Evolutionary conservation across 1,284 basidiomycete species (phyloP).

Genomic region (Leucoagaricus sp.): DNA sequence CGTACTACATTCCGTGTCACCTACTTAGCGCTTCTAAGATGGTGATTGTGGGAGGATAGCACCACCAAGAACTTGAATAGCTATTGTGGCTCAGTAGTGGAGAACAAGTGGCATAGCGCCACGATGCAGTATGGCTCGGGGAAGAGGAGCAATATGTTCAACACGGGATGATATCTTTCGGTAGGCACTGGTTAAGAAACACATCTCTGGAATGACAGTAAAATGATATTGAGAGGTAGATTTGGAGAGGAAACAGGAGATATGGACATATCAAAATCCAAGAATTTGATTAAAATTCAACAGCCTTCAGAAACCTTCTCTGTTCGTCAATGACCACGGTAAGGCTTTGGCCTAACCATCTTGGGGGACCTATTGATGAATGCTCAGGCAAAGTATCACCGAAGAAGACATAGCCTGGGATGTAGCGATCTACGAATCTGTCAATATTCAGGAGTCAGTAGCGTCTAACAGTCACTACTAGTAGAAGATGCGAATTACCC

Average conservation of each 20-base stretch:
- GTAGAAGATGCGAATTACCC: slow-evolving; percentile 40
- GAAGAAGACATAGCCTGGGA: slow-evolving; percentile 85
- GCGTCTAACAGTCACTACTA: neutral
- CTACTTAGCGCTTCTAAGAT: neutral
- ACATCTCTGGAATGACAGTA: neutral
- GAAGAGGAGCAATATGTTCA: neutral
- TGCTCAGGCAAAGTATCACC: slow-evolving; percentile 42
- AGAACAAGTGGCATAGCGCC: neutral
- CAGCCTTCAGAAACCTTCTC: slow-evolving; percentile 32
- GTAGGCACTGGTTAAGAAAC: neutral
- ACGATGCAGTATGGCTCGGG: neutral
- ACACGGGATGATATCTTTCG: neutral
- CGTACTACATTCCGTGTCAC: neutral
- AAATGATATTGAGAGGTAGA: neutral
- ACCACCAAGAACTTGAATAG: neutral
- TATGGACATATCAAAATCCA: neutral
- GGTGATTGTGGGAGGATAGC: neutral
- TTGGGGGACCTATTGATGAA: slow-evolving; percentile 23
- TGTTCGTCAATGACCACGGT: slow-evolving; percentile 44
- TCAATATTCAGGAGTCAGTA: slow-evolving; percentile 9
- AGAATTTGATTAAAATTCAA: slow-evolving; percentile 12
- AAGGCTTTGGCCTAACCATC: slow-evolving; percentile 44
- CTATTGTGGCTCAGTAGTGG: neutral
- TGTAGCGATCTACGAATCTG: slow-evolving; percentile 80
- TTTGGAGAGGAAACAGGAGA: neutral